A percentile compares a stretch with the other conserved stretches of the same genome.
Conservation (phyloP, 2,329 filamentous ascomycete species). For the Blumeria hordei region DNA sequence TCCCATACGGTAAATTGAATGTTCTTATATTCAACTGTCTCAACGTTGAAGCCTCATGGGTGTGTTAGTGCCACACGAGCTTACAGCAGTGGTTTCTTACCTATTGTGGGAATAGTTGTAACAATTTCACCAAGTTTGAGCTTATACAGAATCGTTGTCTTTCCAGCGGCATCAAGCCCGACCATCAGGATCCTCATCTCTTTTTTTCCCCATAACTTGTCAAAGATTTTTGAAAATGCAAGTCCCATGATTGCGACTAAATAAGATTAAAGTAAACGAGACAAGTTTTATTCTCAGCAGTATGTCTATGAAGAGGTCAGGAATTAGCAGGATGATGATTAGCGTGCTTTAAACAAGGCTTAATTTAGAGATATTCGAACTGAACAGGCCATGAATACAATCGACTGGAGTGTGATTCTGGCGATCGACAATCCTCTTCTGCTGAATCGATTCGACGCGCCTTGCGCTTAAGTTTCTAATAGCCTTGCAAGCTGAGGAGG, state of each 20-base stretch:
- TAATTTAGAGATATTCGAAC: no score
- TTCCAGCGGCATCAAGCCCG: constrained; percentile 96
- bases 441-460: no score
- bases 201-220: constrained; percentile 96
- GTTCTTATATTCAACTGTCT: constrained; percentile 99
- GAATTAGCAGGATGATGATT: no score
- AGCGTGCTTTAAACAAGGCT: no score
- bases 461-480: neutral
- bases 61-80: constrained; percentile 4
- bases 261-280: constrained; percentile 6
- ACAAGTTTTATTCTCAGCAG: constrained; percentile 10
- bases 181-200: constrained; percentile 99
- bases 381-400: no score
- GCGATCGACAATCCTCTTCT: no score
- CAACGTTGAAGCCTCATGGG: constrained; percentile 78
- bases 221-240: constrained; percentile 88
- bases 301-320: no score
- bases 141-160: constrained; percentile 99
- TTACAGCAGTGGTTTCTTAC: constrained; percentile 25
- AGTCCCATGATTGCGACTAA: constrained; percentile 74
- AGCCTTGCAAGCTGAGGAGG: neutral
- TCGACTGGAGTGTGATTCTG: no score
- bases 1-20: constrained; percentile 99
- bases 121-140: constrained; percentile 98
- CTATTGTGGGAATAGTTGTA: constrained; percentile 96